Conservation (phyloP, 139 green algal genomes). For the Chlorella sorokiniana region DNA sequence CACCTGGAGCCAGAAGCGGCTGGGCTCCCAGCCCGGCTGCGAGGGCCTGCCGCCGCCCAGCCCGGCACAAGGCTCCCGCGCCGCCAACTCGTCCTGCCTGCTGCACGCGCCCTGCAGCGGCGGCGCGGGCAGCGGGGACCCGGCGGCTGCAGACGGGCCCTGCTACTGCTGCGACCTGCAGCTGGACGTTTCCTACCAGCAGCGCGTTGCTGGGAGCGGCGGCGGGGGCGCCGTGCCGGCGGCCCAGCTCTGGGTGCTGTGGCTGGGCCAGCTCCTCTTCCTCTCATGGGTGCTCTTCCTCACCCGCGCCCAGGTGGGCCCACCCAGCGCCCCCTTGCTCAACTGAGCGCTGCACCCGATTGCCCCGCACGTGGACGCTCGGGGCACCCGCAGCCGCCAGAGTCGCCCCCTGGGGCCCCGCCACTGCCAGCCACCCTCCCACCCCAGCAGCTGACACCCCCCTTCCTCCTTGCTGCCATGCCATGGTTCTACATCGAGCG, state of each 20-base stretch:
- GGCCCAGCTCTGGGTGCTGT: constrained; percentile 49
- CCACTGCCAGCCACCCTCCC: no score
- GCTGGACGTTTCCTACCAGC: background rate
- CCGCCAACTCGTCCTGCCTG: constrained; percentile 20
- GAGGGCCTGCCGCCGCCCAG: constrained; percentile 1
- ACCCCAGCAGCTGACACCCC: no score
- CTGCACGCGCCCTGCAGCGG: constrained; percentile 41
- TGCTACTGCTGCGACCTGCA: constrained; percentile 52
- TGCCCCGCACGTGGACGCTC: no score
- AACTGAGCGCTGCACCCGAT: no score
- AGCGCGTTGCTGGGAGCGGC: background rate
- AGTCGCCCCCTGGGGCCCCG: no score
- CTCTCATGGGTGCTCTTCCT: constrained; percentile 49
- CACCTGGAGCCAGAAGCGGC: background rate
- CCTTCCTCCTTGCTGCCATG: no score
- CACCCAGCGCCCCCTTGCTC: no score
- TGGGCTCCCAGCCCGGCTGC: background rate
- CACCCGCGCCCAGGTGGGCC: constrained; percentile 33
- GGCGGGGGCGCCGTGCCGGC: constrained; percentile 16
- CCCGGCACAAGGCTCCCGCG: background rate
- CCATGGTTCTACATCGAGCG: background rate
- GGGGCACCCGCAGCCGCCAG: no score
- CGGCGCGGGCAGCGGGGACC: background rate
- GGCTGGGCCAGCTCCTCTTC: constrained; percentile 51
- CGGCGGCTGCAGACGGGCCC: constrained; percentile 36